These are phyloP conservation scores for Blastobotrys elegans DNA, from an alignment of 1,139 yeast genomes.

Conservation along the genomic window DNA sequence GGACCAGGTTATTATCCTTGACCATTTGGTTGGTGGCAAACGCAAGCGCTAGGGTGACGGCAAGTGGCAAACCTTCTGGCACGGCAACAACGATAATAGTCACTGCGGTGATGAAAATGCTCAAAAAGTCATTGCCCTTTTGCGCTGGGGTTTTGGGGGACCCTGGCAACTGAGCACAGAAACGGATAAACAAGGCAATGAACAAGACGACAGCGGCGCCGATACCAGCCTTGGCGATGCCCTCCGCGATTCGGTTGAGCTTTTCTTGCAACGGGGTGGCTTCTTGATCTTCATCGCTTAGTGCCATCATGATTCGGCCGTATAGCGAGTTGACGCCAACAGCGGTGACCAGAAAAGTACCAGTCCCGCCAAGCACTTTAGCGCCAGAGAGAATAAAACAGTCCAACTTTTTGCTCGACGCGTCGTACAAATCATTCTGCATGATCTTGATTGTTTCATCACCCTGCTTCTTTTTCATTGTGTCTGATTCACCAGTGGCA, in stretches of 20 bases:
- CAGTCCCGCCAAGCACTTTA: constrained; percentile 78
- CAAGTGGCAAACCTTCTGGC: constrained; percentile 96
- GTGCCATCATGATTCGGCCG: constrained; percentile 84
- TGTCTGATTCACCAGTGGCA: constrained; percentile 88
- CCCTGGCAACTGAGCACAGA: constrained; percentile 59
- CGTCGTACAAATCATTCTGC: constrained; percentile 21
- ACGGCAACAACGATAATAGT: constrained; percentile 96
- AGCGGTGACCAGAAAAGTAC: constrained; percentile 80
- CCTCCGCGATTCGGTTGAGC: constrained; percentile 78
- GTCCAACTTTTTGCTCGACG: constrained; percentile 46
- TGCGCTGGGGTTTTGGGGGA: constrained; percentile 52
- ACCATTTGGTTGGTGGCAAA: constrained; percentile 99
- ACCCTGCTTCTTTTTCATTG: constrained; percentile 64
- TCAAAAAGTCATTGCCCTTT: constrained; percentile 79
- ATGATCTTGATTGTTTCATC: constrained; percentile 39
- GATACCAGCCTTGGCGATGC: constrained; percentile 89
- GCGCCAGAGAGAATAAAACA: constrained; percentile 92
- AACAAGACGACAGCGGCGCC: constrained; percentile 77
- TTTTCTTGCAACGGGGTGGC: constrained; percentile 86
- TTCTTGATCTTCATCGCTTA: constrained; percentile 63
- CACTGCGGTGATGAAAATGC: constrained; percentile 83
- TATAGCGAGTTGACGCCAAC: constrained; percentile 86
- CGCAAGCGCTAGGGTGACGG: constrained; percentile 92
- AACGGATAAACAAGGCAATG: constrained; percentile 71
- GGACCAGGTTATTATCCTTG: constrained; percentile 90